A percentile compares a stretch with the other conserved stretches of the same genome.
These are phyloP conservation scores for Incumbomyces lentus DNA, from an alignment of 2,329 filamentous ascomycete species.

Conservation along the genomic window DNA sequence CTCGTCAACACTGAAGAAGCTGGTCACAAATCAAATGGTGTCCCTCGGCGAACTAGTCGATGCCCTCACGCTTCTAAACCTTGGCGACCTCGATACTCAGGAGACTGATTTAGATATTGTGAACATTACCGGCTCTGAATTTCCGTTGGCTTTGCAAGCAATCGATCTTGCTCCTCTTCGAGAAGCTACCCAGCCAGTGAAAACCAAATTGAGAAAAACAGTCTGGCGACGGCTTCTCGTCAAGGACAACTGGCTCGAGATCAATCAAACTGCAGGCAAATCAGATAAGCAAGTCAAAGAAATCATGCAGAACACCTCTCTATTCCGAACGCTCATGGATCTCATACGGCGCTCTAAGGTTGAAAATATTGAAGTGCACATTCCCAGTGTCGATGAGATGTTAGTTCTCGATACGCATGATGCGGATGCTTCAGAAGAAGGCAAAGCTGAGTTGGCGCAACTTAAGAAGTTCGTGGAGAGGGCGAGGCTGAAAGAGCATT, in stretches of 20 bases:
- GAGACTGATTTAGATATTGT: constrained; percentile 35
- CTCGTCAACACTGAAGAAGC: constrained; percentile 55
- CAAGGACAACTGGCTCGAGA: constrained; percentile 70
- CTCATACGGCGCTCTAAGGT: background rate
- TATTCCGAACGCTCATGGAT: constrained; percentile 4
- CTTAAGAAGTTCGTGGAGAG: constrained; percentile 25
- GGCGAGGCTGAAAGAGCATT: constrained; percentile 20
- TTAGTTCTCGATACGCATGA: background rate
- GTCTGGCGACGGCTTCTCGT: constrained; percentile 85
- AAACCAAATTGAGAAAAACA: constrained; percentile 44
- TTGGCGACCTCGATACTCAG: constrained; percentile 30
- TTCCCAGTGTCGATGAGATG: constrained; percentile 2
- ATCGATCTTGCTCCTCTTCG: constrained; percentile 37
- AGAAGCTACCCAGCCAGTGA: constrained; percentile 4
- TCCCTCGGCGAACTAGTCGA: constrained; percentile 45
- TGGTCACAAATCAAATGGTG: constrained; percentile 64
- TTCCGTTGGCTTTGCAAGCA: constrained; percentile 60
- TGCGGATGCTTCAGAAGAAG: constrained; percentile 15
- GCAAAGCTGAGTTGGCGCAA: constrained; percentile 28
- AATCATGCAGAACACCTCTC: constrained; percentile 33
- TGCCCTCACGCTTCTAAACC: constrained; percentile 64
- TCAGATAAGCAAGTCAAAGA: constrained; percentile 58
- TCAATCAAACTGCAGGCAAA: constrained; percentile 68
- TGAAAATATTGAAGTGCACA: background rate
- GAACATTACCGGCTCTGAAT: constrained; percentile 49